Evolutionary conservation across 208 protist species (phyloP).

Genomic region (Perkinsela sp.): DNA sequence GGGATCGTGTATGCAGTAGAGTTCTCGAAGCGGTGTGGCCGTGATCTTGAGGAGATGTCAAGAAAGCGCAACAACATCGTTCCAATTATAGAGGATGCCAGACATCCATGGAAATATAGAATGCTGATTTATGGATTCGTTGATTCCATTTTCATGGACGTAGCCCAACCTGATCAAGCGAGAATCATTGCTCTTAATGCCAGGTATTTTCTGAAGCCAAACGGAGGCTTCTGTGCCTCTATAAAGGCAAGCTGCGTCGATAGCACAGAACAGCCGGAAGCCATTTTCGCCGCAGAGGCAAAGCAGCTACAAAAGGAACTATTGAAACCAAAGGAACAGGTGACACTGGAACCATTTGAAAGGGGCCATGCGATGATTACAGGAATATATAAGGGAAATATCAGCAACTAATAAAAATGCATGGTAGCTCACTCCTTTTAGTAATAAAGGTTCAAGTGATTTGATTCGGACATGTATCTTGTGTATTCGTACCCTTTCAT

Average conservation of each 20-base stretch:
- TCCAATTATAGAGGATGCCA: conserved; percentile 99
- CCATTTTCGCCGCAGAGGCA: conserved; percentile 91
- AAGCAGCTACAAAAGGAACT: conserved; percentile 82
- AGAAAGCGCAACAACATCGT: conserved; percentile 98
- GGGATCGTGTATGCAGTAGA: conserved; percentile 99
- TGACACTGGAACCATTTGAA: conserved; percentile 96
- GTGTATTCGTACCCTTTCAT: too few relatives aligned
- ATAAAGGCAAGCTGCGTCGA: conserved; percentile 99
- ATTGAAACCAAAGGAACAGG: conserved; percentile 90
- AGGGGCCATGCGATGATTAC: conserved; percentile 95
- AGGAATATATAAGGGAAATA: conserved; percentile 49
- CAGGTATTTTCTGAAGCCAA: conserved; percentile 94
- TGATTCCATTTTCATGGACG: conserved; percentile 98
- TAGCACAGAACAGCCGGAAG: conserved; percentile 81
- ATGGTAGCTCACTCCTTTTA: too few relatives aligned
- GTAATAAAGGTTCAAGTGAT: too few relatives aligned
- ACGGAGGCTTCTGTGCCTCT: conserved; percentile 96
- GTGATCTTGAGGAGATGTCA: conserved; percentile 97
- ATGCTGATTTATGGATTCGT: conserved; percentile 93
- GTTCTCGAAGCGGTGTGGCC: conserved; percentile 92
- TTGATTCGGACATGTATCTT: too few relatives aligned
- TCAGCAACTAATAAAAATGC: too few relatives aligned
- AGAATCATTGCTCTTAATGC: conserved; percentile 98
- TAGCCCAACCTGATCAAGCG: conserved; percentile 98
- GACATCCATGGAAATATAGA: conserved; percentile 96